Conservation (phyloP, 163 green algal genomes). For the Trebouxia gelatinosa region DNA sequence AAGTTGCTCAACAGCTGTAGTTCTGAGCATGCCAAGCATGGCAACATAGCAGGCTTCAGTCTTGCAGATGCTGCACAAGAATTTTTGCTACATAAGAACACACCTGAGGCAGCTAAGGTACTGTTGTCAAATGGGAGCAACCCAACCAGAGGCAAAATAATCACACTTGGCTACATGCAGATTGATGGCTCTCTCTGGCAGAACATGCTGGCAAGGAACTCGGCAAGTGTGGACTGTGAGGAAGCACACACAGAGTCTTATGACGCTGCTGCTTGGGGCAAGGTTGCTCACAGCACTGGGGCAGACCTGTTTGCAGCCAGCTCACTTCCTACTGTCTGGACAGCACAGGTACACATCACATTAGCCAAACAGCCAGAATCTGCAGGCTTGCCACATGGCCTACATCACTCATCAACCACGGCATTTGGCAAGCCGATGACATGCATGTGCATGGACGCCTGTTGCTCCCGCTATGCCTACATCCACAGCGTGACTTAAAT, state of each 20-base stretch:
- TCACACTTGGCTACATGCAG: too few relatives aligned
- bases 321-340: neutral
- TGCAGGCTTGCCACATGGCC: too few relatives aligned
- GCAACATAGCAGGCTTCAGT: constrained; percentile 1
- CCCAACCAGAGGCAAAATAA: too few relatives aligned
- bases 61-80: constrained; percentile 16
- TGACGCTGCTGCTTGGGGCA: neutral
- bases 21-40: neutral
- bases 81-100: constrained; percentile 10
- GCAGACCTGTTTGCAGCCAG: constrained; percentile 14
- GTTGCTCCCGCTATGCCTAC: too few relatives aligned
- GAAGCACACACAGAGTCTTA: too few relatives aligned
- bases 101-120: constrained; percentile 11
- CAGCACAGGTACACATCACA: too few relatives aligned
- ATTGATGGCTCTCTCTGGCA: constrained; percentile 20
- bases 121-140: too few relatives aligned
- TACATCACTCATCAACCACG: too few relatives aligned
- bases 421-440: too few relatives aligned
- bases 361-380: too few relatives aligned
- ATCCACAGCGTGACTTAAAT: too few relatives aligned
- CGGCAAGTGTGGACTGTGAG: neutral
- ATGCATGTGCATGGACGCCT: too few relatives aligned
- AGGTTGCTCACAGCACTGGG: neutral
- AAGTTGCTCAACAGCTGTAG: constrained; percentile 17
- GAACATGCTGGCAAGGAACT: constrained; percentile 16